Evolutionary conservation across 2,329 filamentous ascomycete species (phyloP).

Genomic region (Neonectria magnoliae): DNA sequence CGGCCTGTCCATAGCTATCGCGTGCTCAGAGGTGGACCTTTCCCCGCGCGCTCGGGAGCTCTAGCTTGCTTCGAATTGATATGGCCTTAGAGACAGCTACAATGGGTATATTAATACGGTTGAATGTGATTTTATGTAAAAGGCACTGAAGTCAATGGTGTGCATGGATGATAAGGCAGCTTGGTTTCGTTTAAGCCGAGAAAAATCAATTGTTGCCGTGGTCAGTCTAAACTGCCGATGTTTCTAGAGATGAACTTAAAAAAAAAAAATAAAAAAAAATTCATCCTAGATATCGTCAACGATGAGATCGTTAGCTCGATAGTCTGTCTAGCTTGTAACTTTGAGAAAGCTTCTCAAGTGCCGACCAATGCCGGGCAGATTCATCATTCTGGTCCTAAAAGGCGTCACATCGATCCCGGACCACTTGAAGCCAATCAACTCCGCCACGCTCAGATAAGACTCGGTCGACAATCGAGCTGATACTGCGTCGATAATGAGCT

Average conservation of each 20-base stretch:
- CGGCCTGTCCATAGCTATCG: conserved; percentile 1
- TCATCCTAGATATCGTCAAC: neutral
- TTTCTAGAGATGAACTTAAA: too few species aligned
- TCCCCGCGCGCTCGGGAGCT: conserved; percentile 14
- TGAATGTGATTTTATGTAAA: too few species aligned
- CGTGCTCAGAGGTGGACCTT: conserved; percentile 21
- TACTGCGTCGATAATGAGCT: neutral
- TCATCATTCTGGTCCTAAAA: conserved; percentile 22
- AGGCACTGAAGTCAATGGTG: too few species aligned
- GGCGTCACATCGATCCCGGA: conserved; percentile 19
- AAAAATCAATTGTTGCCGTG: neutral
- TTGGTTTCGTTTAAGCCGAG: neutral
- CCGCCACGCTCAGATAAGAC: conserved; percentile 9
- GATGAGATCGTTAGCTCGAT: neutral
- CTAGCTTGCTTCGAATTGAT: neutral
- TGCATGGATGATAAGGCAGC: neutral
- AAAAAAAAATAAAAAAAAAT: too few species aligned
- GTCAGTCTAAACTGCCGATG: neutral
- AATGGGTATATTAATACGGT: too few species aligned
- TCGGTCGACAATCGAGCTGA: neutral
- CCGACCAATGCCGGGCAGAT: conserved; percentile 24
- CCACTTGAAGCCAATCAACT: conserved; percentile 19
- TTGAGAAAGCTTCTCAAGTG: neutral
- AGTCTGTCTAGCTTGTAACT: neutral
- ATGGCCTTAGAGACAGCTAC: neutral